Evolutionary conservation across 2,329 filamentous ascomycete genomes (phyloP).

Genomic region (Bipolaris gigantea): DNA sequence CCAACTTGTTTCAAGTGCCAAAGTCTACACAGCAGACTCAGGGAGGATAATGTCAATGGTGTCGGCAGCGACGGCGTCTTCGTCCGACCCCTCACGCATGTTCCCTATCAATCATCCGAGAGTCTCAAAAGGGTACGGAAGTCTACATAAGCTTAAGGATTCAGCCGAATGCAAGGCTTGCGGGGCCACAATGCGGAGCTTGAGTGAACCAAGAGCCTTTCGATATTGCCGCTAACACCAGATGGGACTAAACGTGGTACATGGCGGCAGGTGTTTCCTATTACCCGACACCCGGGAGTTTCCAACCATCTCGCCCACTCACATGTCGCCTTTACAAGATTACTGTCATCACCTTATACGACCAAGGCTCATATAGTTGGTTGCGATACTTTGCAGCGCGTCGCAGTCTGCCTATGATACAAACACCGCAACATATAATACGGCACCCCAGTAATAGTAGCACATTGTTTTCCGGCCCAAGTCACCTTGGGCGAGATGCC

Average conservation of each 20-base stretch:
- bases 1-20: background rate
- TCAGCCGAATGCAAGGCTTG: conserved; percentile 16
- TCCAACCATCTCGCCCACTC: conserved; percentile 20
- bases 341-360: background rate
- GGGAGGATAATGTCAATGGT: background rate
- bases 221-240: conserved; percentile 4
- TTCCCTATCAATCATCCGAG: background rate
- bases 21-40: background rate
- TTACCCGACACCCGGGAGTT: conserved; percentile 20
- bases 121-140: background rate
- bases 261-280: conserved; percentile 11
- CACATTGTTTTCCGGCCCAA: background rate
- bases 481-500: background rate
- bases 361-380: background rate
- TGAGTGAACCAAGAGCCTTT: conserved; percentile 12
- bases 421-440: background rate
- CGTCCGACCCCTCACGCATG: background rate
- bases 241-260: conserved; percentile 4
- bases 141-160: conserved; percentile 21
- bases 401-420: background rate
- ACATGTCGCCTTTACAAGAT: conserved; percentile 2
- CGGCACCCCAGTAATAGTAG: background rate
- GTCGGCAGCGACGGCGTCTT: background rate
- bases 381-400: background rate
- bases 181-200: conserved; percentile 13